Conservation (phyloP, 768 basidiomycete genomes). For the Podaxis sp. region DNA sequence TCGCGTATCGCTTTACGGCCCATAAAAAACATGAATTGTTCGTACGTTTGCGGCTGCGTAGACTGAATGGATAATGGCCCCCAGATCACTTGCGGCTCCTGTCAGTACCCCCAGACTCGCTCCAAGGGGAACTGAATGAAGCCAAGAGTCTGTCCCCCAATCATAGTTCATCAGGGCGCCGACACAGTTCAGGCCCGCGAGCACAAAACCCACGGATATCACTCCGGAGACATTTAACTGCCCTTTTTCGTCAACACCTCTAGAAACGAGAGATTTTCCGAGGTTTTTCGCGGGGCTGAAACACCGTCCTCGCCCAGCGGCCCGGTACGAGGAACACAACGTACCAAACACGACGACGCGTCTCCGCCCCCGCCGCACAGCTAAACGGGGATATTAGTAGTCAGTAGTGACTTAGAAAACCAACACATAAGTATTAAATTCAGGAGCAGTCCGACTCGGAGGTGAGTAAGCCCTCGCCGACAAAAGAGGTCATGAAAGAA, state of each 20-base stretch:
- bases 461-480: not conserved
- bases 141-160: not conserved
- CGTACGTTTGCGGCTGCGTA: not conserved
- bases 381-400: not conserved
- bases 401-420: not conserved
- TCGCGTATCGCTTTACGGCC: not conserved
- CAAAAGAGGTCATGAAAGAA: not conserved
- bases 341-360: not conserved
- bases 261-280: not conserved
- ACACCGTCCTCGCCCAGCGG: not conserved
- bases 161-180: not conserved
- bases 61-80: not conserved
- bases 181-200: not conserved
- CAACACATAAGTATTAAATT: not conserved
- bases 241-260: too few species aligned
- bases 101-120: not conserved
- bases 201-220: not conserved
- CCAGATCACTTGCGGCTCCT: not conserved
- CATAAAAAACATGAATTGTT: not conserved
- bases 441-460: not conserved
- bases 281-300: not conserved
- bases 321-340: not conserved
- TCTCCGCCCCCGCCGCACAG: not conserved
- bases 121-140: not conserved
- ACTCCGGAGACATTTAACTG: not conserved